Percentiles rank a stretch among this genome's conserved stretches.
phyloP scores from a whole-genome alignment of 352 stramenopile genomes.

The Phytopythium ostracodes region DNA sequence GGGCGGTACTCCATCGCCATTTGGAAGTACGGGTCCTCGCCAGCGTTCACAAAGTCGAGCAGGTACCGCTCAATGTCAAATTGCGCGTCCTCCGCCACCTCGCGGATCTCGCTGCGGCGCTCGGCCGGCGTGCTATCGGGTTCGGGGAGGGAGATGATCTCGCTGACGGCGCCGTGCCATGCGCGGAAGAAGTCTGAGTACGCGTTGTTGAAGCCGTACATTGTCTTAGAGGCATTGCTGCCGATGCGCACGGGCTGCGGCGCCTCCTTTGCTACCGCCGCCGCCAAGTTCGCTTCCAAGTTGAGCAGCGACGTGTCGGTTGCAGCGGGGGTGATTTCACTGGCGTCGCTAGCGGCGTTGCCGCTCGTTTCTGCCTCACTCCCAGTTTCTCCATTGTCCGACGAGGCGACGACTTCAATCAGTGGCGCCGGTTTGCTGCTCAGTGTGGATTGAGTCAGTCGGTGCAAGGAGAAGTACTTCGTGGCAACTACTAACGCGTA shows the following conservation, averaged over 20 bases:
- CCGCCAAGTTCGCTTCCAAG: slow-evolving; percentile 36
- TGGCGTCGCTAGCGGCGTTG: slow-evolving; percentile 1
- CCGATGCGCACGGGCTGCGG: slow-evolving; percentile 12
- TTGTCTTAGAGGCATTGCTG: slow-evolving; percentile 17
- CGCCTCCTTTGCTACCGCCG: slow-evolving; percentile 15
- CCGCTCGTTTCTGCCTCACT: slow-evolving; percentile 14
- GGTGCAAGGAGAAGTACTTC: too few species aligned
- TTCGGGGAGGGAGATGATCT: slow-evolving; percentile 92
- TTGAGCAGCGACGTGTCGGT: slow-evolving; percentile 45
- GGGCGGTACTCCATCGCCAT: slow-evolving; percentile 86
- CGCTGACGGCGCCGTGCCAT: slow-evolving; percentile 89
- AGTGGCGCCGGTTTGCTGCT: slow-evolving; percentile 40
- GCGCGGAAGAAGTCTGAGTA: slow-evolving; percentile 92
- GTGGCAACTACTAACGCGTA: too few species aligned
- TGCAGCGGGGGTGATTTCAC: background rate
- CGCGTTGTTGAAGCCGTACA: slow-evolving; percentile 94
- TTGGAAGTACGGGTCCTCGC: slow-evolving; percentile 93
- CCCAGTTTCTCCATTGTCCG: slow-evolving; percentile 10
- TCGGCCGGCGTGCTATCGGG: slow-evolving; percentile 76
- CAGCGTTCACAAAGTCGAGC: slow-evolving; percentile 87
- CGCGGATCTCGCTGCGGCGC: slow-evolving; percentile 69
- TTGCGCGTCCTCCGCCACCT: slow-evolving; percentile 86
- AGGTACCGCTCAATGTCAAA: slow-evolving; percentile 97
- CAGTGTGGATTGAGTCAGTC: background rate
- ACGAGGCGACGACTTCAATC: slow-evolving; percentile 81